Conservation (phyloP, 345 rosid genomes). For the Aurinia saxatilis region DNA sequence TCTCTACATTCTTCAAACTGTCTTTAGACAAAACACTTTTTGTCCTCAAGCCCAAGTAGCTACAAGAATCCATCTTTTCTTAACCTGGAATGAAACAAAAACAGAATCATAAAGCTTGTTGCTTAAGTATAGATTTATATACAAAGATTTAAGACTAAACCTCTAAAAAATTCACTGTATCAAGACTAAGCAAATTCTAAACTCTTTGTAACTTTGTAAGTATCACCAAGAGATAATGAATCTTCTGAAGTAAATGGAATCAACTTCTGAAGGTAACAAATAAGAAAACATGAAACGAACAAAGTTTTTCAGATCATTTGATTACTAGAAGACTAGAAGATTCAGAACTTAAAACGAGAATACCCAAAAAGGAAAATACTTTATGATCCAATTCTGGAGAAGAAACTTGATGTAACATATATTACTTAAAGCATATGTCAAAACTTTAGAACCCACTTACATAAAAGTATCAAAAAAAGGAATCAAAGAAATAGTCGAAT, state of each 20-base stretch:
- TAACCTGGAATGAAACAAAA: constrained; percentile 7
- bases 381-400: neutral
- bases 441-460: neutral
- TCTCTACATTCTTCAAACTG: constrained; percentile 34
- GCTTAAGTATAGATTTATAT: neutral
- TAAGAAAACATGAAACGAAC: neutral
- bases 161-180: neutral
- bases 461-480: neutral
- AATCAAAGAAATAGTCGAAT: neutral
- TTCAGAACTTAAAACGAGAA: neutral
- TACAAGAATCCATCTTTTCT: constrained; percentile 53
- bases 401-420: neutral
- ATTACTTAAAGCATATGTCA: neutral
- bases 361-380: neutral
- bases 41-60: constrained; percentile 38
- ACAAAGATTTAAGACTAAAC: neutral
- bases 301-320: too few species aligned
- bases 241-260: neutral
- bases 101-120: too few species aligned
- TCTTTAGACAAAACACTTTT: constrained; percentile 32
- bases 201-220: too few species aligned
- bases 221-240: neutral
- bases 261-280: constrained; percentile 1
- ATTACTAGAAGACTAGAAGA: too few species aligned
- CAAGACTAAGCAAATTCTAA: neutral